A percentile compares a stretch with the other conserved stretches of the same genome.
Evolutionary conservation across 306 rosid species (phyloP).

Genomic region (Casuarina cunninghamiana): DNA sequence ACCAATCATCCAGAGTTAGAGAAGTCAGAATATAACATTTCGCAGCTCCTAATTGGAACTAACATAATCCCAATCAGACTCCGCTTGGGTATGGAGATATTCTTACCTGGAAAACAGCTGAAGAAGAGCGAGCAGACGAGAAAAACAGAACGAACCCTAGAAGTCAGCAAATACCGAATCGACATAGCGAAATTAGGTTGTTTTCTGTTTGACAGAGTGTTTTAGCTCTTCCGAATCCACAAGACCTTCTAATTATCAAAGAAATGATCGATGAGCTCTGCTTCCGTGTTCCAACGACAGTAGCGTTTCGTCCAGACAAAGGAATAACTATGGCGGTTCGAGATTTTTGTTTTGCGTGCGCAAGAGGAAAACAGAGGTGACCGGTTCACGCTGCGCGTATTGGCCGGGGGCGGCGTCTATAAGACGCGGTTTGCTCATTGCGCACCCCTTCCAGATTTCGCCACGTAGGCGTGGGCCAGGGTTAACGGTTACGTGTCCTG

Average conservation of each 20-base stretch:
- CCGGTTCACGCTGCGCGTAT: conserved; percentile 25
- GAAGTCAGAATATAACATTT: not conserved
- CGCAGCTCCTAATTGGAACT: not conserved
- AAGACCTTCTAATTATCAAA: not conserved
- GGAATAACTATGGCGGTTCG: not conserved
- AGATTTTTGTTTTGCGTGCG: conserved; percentile 5
- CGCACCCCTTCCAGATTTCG: not conserved
- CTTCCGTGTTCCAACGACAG: conserved; percentile 6
- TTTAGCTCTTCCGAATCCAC: not conserved
- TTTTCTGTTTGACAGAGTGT: not conserved
- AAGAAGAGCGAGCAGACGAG: conserved; percentile 36
- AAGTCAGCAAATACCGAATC: conserved; percentile 26
- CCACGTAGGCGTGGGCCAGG: conserved; percentile 13
- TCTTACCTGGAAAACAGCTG: conserved; percentile 53
- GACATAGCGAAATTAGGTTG: conserved; percentile 43
- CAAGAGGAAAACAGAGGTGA: conserved; percentile 12
- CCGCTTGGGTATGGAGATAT: not conserved
- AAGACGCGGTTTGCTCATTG: not conserved
- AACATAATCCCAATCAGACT: not conserved
- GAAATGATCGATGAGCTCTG: not conserved
- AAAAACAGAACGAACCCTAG: conserved; percentile 30
- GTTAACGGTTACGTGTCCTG: conserved; percentile 18
- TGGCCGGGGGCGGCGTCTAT: not conserved
- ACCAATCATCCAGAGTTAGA: not conserved
- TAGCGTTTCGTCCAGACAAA: conserved; percentile 5